Evolutionary conservation across 805 yeast genomes (phyloP).

Genomic region (Saccharomyces paradoxus): DNA sequence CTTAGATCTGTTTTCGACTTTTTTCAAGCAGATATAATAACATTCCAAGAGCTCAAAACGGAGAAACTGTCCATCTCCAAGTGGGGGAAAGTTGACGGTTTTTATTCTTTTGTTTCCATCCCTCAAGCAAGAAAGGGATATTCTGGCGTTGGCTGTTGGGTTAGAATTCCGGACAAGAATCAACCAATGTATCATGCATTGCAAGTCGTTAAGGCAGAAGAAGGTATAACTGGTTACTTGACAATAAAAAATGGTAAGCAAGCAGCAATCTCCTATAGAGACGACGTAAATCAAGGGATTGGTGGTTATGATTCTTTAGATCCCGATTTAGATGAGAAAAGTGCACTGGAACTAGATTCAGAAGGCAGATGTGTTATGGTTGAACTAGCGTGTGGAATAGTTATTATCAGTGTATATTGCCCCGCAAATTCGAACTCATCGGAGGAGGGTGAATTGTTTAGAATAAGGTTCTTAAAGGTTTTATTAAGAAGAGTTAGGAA

Average conservation of each 20-base stretch:
- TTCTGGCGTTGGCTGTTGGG: conserved; percentile 83
- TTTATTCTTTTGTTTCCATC: conserved; percentile 56
- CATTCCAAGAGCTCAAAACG: conserved; percentile 80
- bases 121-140: conserved; percentile 72
- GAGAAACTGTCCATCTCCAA: conserved; percentile 37
- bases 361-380: conserved; percentile 78
- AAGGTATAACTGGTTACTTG: conserved; percentile 74
- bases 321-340: conserved; percentile 31
- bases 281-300: conserved; percentile 32
- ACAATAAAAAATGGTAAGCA: conserved; percentile 15
- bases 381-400: conserved; percentile 57
- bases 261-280: conserved; percentile 15
- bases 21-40: conserved; percentile 65
- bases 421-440: conserved; percentile 82
- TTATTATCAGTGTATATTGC: conserved; percentile 66
- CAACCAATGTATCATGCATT: conserved; percentile 39
- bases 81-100: conserved; percentile 49
- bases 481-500: conserved; percentile 55
- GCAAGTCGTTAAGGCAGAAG: conserved; percentile 68
- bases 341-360: conserved; percentile 47
- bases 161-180: conserved; percentile 41
- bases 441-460: conserved; percentile 52
- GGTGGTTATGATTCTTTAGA: conserved; percentile 59
- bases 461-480: conserved; percentile 49
- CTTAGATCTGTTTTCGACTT: conserved; percentile 38